phyloP scores from a whole-genome alignment of 441 rosid species.

The Omphalea diandra region DNA sequence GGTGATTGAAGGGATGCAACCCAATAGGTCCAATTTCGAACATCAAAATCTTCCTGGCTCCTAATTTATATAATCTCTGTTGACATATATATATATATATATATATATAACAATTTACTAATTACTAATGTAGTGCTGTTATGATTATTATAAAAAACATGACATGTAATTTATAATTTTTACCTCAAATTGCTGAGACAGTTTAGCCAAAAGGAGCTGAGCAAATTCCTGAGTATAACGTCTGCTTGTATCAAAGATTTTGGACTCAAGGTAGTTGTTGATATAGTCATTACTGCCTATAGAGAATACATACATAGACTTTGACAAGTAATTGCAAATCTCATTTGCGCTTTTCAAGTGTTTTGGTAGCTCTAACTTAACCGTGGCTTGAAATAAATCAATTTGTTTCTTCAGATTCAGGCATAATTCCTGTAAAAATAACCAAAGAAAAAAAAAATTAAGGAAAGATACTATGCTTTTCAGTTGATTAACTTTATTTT shows the following conservation, averaged over 20 bases:
- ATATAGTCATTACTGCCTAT: conserved; percentile 47
- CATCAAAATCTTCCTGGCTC: conserved; percentile 43
- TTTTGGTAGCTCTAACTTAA: conserved; percentile 1
- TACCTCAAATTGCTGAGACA: conserved; percentile 26
- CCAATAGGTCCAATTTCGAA: conserved; percentile 49
- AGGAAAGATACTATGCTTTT: too few relatives aligned
- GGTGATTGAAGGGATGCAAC: conserved; percentile 38
- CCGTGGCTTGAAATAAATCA: conserved; percentile 24
- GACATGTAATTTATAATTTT: too few relatives aligned
- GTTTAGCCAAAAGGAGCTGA: conserved; percentile 25
- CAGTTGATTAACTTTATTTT: too few relatives aligned
- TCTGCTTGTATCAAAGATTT: background rate
- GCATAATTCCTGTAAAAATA: conserved; percentile 39
- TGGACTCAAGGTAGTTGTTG: conserved; percentile 22
- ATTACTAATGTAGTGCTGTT: too few relatives aligned
- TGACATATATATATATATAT: too few relatives aligned
- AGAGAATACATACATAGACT: conserved; percentile 32
- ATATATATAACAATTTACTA: too few relatives aligned
- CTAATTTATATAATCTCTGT: conserved; percentile 36
- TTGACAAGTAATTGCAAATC: conserved; percentile 28
- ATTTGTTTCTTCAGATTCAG: conserved; percentile 39
- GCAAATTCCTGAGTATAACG: conserved; percentile 28
- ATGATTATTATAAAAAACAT: too few relatives aligned
- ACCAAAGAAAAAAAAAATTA: background rate
- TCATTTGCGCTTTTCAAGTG: conserved; percentile 22